Base-by-base conservation (phyloP, 148 eudicot species). In the Agrostemma githago region DNA sequence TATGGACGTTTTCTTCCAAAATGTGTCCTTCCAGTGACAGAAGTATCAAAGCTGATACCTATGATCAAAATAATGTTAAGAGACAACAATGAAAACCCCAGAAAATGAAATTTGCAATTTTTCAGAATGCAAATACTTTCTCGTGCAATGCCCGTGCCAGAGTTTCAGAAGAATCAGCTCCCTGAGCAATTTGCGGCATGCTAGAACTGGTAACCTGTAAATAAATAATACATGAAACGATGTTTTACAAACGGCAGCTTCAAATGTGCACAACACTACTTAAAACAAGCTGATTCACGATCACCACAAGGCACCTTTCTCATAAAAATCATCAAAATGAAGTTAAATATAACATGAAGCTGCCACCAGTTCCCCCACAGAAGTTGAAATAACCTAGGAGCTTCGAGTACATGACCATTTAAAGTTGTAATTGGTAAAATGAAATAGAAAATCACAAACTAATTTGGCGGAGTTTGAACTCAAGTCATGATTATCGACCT, bases 71-170 rank as follows among this genome's bases (percentile, higher is more conserved):
- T 62, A 19, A 70, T 7, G 54, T 63, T 17, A 76, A 66, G 39
- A 51, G 62, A 26, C 59, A 76, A 34, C 56, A n/a, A 80, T 26
- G 8, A 62, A 61, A 44, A 70, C 51, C 16, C 0, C 38, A 37
- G 14, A 34, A 19, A 48, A 37, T 38, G 65, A 42, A 16, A n/a
- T 9, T 21, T 63, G 40, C n/a, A 51, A 82, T 48, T 15, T 62
- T 66, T 68, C 17, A 73, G 64, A 69, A 20, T 19, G 73, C 40
- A 41, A 71, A 20, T 79, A 95, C 98, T 92, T 95, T 95, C 76
- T 95, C 98, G n/a, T 92, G 93, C 85, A 92, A 79, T 43, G 96
- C 98, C 81, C 85, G 89, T 59, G 97, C 83, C 80, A 92, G 81
- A 79, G 84, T 88, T 81, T 92, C 86, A 21, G 98, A 84, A 60